Percentiles rank a stretch among this genome's conserved stretches.
Conservation (phyloP, 768 basidiomycete genomes). For the Rhodotorula paludigena region DNA sequence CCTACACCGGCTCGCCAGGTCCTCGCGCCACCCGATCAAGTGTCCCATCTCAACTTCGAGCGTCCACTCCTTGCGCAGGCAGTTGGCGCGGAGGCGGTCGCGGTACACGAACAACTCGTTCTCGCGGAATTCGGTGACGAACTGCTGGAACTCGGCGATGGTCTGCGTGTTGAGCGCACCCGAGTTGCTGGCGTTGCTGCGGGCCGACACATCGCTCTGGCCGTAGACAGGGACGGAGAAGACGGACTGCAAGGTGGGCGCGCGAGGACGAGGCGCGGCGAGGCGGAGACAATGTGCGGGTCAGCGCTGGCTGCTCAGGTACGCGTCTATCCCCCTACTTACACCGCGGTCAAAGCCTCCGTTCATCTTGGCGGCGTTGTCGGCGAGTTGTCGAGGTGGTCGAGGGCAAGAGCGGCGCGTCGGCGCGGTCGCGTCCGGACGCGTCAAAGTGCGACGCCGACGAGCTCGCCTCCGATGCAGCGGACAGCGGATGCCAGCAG, state of each 20-base stretch:
- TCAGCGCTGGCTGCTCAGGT: background rate
- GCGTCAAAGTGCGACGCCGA: background rate
- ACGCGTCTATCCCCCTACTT: background rate
- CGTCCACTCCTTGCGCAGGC: conserved; percentile 78
- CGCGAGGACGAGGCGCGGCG: background rate
- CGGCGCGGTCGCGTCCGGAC: background rate
- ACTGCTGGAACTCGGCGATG: conserved; percentile 34
- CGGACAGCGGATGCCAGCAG: too few species aligned
- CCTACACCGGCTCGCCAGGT: conserved; percentile 84
- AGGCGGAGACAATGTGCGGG: background rate
- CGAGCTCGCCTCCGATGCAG: too few species aligned
- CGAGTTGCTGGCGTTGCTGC: conserved; percentile 5
- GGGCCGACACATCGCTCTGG: conserved; percentile 17
- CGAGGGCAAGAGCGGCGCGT: background rate
- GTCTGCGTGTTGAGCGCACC: conserved; percentile 24
- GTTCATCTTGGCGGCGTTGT: conserved; percentile 15
- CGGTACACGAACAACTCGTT: conserved; percentile 37
- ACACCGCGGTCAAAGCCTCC: conserved; percentile 31
- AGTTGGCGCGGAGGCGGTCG: conserved; percentile 81
- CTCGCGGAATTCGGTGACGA: conserved; percentile 37
- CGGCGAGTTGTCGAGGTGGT: background rate
- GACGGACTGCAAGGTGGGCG: conserved; percentile 7
- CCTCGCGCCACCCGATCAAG: conserved; percentile 74
- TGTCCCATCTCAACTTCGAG: conserved; percentile 78
- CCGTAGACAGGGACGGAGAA: conserved; percentile 32